phyloP scores from a whole-genome alignment of 306 rosid genomes.

The Cucurbita moschata region DNA sequence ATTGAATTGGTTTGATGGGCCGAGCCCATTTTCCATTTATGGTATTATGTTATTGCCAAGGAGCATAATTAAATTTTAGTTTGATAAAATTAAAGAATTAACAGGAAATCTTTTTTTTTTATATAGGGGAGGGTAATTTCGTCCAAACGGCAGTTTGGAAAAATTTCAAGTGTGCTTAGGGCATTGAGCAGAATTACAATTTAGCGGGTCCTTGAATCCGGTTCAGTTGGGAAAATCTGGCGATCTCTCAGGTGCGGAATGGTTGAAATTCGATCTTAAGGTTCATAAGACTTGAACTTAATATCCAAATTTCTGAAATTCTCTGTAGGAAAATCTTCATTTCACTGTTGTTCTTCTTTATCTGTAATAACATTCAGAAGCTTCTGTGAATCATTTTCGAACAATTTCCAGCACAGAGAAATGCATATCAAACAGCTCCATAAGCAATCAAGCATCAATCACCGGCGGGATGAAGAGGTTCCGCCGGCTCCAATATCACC shows the following conservation, averaged over 20 bases:
- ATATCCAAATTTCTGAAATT: constrained; percentile 1
- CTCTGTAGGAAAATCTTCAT: background rate
- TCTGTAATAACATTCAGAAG: background rate
- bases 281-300: background rate
- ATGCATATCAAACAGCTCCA: constrained; percentile 49
- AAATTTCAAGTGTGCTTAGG: background rate
- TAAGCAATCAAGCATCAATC: constrained; percentile 52
- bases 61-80: no score
- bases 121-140: background rate
- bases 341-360: background rate
- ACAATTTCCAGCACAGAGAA: background rate
- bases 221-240: background rate
- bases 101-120: no score
- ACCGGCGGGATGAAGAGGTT: constrained; percentile 68
- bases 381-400: background rate
- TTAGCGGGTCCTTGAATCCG: background rate
- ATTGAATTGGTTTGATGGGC: no score
- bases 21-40: no score
- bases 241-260: background rate
- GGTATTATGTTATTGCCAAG: no score
- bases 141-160: background rate
- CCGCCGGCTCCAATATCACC: constrained; percentile 20
- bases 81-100: no score
- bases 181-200: background rate
- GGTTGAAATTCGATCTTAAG: background rate